Evolutionary conservation across 306 rosid species (phyloP).

Genomic region (Dalbergia oliveri): DNA sequence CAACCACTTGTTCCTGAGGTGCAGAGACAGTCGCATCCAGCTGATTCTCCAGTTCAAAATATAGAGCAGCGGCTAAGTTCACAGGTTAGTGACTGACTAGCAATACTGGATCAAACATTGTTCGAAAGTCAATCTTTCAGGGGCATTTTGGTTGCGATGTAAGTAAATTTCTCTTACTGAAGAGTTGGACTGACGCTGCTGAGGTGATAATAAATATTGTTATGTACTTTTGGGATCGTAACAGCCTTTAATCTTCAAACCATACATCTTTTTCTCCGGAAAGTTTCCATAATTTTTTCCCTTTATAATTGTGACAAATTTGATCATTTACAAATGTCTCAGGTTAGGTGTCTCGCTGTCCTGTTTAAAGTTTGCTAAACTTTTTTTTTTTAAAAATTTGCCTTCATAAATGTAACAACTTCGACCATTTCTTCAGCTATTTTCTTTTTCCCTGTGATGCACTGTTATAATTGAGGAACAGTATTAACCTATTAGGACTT

Average conservation of each 20-base stretch:
- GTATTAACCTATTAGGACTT: not conserved
- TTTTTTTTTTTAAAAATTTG: not conserved
- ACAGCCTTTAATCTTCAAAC: slow-evolving; percentile 5
- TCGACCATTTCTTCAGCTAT: not conserved
- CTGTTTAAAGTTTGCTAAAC: not conserved
- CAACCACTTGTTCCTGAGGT: slow-evolving; percentile 55
- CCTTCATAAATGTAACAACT: slow-evolving; percentile 29
- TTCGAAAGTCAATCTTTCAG: slow-evolving; percentile 31
- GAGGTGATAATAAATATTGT: not conserved
- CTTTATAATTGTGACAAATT: slow-evolving; percentile 16
- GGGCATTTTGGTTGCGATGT: slow-evolving; percentile 35
- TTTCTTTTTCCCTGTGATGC: not conserved
- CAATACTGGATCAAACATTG: slow-evolving; percentile 42
- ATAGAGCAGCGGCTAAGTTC: slow-evolving; percentile 66
- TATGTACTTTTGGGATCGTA: not conserved
- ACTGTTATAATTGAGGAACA: slow-evolving; percentile 21
- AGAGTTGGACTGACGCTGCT: slow-evolving; percentile 33
- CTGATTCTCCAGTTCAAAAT: slow-evolving; percentile 54
- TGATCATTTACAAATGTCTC: not conserved
- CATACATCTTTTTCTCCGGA: slow-evolving; percentile 20
- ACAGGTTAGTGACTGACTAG: slow-evolving; percentile 65
- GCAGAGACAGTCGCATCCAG: slow-evolving; percentile 62
- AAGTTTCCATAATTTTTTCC: not conserved
- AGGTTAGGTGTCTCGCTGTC: not conserved
- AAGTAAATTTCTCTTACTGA: slow-evolving; percentile 31